phyloP scores from a whole-genome alignment of 768 basidiomycete species.

The Mrakia blollopis region DNA sequence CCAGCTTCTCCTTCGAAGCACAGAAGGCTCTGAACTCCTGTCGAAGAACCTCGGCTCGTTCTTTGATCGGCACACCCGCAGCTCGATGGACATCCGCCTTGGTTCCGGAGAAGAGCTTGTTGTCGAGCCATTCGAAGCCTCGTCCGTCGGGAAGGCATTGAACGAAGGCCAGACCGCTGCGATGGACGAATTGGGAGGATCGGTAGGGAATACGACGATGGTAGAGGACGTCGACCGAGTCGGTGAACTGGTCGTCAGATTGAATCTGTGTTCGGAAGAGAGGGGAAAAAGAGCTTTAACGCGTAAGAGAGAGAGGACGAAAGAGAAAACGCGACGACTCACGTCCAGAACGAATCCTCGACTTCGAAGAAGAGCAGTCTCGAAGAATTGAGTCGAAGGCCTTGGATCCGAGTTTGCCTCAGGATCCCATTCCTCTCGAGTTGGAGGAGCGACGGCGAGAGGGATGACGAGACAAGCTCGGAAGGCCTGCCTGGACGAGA shows the following conservation, averaged over 20 bases:
- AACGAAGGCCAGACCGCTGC: constrained; percentile 77
- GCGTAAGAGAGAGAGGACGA: neutral
- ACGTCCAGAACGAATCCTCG: constrained; percentile 29
- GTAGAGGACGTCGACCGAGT: constrained; percentile 26
- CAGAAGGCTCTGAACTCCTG: constrained; percentile 16
- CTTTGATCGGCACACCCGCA: neutral
- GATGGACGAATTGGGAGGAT: constrained; percentile 63
- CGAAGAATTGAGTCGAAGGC: constrained; percentile 52
- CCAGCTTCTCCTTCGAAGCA: constrained; percentile 9
- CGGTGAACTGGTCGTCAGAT: constrained; percentile 26
- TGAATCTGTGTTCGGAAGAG: neutral
- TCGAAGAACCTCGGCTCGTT: neutral
- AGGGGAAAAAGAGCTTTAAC: neutral
- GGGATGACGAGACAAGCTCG: constrained; percentile 82
- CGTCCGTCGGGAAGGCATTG: constrained; percentile 73
- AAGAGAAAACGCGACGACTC: neutral
- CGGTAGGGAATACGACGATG: constrained; percentile 71
- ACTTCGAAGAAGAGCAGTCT: constrained; percentile 11
- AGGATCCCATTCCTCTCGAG: constrained; percentile 47
- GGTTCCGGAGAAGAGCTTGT: constrained; percentile 42
- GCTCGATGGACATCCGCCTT: neutral
- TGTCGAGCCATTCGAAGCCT: constrained; percentile 85
- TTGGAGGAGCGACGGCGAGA: constrained; percentile 69
- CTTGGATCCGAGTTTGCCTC: constrained; percentile 63
- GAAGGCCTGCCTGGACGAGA: constrained; percentile 78